A percentile compares a stretch with the other conserved stretches of the same genome.
phyloP scores from a whole-genome alignment of 2,329 filamentous ascomycete species.

The Scedosporium boydii region DNA sequence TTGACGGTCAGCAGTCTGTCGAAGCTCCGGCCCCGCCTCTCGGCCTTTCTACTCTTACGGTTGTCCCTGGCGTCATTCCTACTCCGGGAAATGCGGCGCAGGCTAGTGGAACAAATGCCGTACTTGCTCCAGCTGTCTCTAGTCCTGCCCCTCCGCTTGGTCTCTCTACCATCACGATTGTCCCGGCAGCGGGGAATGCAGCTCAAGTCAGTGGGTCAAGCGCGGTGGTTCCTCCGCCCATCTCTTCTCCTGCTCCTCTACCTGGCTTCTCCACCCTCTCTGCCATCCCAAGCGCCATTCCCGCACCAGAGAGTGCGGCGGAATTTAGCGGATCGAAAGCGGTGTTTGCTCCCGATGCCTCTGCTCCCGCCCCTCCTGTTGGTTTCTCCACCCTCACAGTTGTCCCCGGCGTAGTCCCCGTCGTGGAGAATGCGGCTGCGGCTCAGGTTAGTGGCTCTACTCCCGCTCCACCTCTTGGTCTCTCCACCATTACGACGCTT shows the following conservation, averaged over 20 bases:
- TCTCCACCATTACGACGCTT: not conserved
- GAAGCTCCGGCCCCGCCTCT: not conserved
- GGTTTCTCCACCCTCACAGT: no score
- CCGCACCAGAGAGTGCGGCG: not conserved
- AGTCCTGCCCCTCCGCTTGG: not conserved
- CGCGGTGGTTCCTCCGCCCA: not conserved
- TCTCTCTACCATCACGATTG: not conserved
- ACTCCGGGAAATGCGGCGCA: not conserved
- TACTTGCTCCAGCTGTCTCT: not conserved
- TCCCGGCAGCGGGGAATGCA: not conserved
- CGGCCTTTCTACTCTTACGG: not conserved
- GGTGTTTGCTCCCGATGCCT: not conserved
- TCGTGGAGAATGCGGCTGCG: not conserved
- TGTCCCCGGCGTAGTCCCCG: not conserved
- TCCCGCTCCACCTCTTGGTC: not conserved
- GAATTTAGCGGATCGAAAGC: not conserved
- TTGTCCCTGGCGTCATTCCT: not conserved
- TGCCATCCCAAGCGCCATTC: not conserved
- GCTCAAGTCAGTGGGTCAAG: not conserved
- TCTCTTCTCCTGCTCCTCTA: not conserved
- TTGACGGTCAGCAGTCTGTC: not conserved
- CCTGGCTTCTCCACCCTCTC: not conserved
- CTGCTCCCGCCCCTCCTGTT: not conserved
- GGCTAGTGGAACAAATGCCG: not conserved
- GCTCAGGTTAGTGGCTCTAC: not conserved